Evolutionary conservation across 1,284 basidiomycete species (phyloP), one percentile per base, ranked within the genome.

Genomic region (Schizophyllum amplum): DNA sequence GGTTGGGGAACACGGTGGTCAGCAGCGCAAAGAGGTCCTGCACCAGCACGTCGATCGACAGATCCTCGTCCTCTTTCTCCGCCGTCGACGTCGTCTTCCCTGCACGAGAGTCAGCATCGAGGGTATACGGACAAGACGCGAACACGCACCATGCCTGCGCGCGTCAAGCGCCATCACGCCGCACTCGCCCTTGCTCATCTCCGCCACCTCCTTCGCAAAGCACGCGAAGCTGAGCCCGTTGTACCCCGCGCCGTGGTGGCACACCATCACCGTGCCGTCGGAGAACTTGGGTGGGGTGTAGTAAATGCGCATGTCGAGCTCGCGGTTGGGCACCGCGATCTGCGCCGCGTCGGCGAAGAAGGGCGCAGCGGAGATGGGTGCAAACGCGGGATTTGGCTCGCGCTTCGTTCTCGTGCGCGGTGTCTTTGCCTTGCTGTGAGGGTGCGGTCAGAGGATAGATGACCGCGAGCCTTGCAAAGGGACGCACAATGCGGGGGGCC

Each of bases 211-310:
- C 67, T 86, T 87, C 9, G 95, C 93, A 55, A 95, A 78, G 63
- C 85, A 86, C 0, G 97, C 95, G 69, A 94, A 99, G 60, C 86
- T 92, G 60, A 98, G 76, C 0, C 84, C 95, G 0, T 87, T 87
- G 66, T 92, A 93, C 1, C 97, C 96, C 1, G 92, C 96, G 0
- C 97, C 96, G 65, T 99, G 96, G 66, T 98, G 94, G 69, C 92
- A 92, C 1, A 98, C 78, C 66, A 98, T 82, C 2, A 96, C 82
- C 0, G 86, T 84, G 6, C 76, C 78, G 46, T 76, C 75, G 47
- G 68, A 66, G 54, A 67, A 74, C 64, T 75, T 76, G 4, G 80
- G 79, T 17, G 33, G 13, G 13, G 33, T 42, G 17, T 42, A 42
- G 71, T 94, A 95, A 1, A 83, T 86, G 26, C 92, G 78, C 62